Percentiles rank a stretch among this genome's conserved stretches.
Conservation (phyloP, 768 basidiomycete species). For the Tephrocybe sp. region DNA sequence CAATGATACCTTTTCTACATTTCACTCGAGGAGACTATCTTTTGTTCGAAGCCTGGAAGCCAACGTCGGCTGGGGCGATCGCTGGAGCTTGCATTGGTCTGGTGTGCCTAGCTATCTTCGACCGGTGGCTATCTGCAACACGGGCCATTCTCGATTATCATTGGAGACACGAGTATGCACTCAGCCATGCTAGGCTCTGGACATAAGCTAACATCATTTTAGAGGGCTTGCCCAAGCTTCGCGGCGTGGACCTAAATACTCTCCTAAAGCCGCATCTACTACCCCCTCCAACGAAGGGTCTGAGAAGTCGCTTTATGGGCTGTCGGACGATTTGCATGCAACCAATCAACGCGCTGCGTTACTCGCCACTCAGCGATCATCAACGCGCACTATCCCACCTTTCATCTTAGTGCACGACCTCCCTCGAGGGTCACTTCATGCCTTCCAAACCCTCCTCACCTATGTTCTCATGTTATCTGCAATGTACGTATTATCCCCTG, state of each 20-base stretch:
- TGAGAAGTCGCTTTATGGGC: slow-evolving; percentile 11
- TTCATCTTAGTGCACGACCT: slow-evolving; percentile 72
- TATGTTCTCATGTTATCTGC: slow-evolving; percentile 81
- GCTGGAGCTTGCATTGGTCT: too few relatives aligned
- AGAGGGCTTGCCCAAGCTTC: slow-evolving; percentile 17
- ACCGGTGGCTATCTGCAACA: slow-evolving; percentile 65
- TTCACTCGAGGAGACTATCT: too few relatives aligned
- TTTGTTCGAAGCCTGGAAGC: too few relatives aligned
- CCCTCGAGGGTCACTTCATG: slow-evolving; percentile 65
- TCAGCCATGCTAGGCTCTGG: background rate
- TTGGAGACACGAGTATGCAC: slow-evolving; percentile 59
- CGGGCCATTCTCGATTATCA: slow-evolving; percentile 50
- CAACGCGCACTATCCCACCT: slow-evolving; percentile 47
- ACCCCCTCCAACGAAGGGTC: background rate
- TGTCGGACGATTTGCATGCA: background rate
- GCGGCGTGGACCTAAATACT: background rate
- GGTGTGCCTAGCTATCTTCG: slow-evolving; percentile 72
- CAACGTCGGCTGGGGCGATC: too few relatives aligned
- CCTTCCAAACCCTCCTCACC: slow-evolving; percentile 58
- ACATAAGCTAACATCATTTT: background rate
- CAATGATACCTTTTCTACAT: too few relatives aligned
- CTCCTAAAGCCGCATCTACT: slow-evolving; percentile 5
- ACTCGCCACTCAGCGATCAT: background rate
- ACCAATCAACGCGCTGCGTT: background rate
- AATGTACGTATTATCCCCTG: slow-evolving; percentile 55